Conservation (phyloP, 2,329 filamentous ascomycete species). For the Tympanopsis confertula region DNA sequence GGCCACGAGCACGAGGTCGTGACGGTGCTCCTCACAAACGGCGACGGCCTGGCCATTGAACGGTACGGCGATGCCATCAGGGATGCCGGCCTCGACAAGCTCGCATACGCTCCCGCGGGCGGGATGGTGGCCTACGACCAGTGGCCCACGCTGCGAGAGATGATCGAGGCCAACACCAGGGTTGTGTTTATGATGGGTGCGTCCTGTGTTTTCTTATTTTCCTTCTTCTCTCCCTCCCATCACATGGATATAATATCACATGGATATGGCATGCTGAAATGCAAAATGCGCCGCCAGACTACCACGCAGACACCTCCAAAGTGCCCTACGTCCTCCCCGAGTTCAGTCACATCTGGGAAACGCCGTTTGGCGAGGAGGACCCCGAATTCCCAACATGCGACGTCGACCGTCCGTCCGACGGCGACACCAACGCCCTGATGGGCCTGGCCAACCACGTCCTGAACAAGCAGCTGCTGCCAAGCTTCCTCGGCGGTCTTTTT, state of each 20-base stretch:
- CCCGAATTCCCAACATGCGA: background rate
- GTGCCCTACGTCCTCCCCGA: background rate
- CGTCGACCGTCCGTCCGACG: background rate
- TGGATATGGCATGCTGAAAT: background rate
- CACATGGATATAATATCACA: background rate
- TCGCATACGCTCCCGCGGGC: background rate
- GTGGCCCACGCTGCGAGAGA: background rate
- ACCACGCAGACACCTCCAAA: background rate
- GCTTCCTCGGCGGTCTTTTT: background rate
- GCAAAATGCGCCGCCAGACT: background rate
- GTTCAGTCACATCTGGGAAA: background rate
- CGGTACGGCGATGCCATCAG: background rate
- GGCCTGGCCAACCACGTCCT: background rate
- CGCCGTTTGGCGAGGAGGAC: background rate
- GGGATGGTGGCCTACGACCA: background rate
- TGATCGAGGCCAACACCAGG: background rate
- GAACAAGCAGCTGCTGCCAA: background rate
- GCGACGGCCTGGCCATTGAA: background rate
- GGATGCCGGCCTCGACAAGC: background rate
- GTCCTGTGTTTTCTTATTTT: background rate
- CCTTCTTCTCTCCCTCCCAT: background rate
- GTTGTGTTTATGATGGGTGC: background rate
- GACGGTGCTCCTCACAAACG: background rate
- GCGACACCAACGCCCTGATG: background rate
- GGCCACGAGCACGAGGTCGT: background rate